These are phyloP conservation scores for Withania somnifera DNA, from an alignment of 305 asterid species.

Conservation along the genomic window DNA sequence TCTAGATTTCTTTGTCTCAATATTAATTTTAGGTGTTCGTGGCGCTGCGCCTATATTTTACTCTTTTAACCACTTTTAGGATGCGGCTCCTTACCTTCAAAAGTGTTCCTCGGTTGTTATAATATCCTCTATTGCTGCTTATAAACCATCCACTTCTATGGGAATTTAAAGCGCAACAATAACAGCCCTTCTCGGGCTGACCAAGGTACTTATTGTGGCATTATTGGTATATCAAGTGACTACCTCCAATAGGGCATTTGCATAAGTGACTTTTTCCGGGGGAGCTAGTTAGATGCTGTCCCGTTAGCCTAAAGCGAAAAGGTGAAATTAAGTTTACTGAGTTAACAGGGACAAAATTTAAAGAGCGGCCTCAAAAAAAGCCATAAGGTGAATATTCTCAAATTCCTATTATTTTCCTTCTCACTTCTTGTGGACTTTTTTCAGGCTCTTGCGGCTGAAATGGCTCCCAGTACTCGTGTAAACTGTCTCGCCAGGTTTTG, in stretches of 20 bases:
- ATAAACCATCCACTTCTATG: constrained; percentile 40
- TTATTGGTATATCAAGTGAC: background rate
- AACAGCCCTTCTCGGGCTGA: constrained; percentile 86
- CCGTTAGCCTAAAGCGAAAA: background rate
- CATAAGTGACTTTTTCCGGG: background rate
- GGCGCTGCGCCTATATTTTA: background rate
- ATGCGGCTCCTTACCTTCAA: constrained; percentile 60
- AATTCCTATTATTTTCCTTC: background rate
- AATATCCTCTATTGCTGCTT: constrained; percentile 56
- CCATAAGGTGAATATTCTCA: background rate
- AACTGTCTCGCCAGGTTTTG: constrained; percentile 95
- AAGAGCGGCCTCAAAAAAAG: background rate
- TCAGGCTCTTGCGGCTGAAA: constrained; percentile 81
- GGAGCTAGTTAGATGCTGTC: background rate
- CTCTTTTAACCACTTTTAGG: constrained; percentile 26
- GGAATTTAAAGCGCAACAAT: constrained; percentile 88
- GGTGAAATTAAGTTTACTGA: background rate
- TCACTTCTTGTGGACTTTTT: background rate
- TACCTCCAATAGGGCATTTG: background rate
- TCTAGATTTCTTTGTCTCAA: background rate
- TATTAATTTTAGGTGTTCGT: background rate
- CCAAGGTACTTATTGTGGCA: constrained; percentile 40
- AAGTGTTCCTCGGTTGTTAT: constrained; percentile 65
- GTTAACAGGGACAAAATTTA: background rate
- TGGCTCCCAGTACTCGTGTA: constrained; percentile 91